Conservation (phyloP, 768 basidiomycete genomes). For the Amanita phalloides region DNA sequence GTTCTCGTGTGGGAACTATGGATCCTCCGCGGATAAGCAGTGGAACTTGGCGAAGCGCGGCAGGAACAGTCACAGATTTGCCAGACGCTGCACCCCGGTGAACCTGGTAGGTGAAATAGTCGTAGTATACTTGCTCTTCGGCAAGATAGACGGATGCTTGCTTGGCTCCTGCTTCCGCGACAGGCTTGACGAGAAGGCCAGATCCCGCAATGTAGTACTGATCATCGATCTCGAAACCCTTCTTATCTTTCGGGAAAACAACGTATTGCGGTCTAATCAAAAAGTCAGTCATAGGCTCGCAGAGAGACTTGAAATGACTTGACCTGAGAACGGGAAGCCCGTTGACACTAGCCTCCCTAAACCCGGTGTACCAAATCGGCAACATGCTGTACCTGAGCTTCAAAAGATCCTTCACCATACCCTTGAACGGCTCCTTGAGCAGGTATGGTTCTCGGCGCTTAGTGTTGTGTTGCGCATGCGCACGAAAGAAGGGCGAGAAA, state of each 20-base stretch:
- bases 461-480: conserved; percentile 95
- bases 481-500: conserved; percentile 96
- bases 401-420: conserved; percentile 68
- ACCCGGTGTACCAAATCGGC: conserved; percentile 94
- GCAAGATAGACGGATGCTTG: conserved; percentile 73
- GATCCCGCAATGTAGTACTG: conserved; percentile 89
- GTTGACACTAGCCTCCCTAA: conserved; percentile 74
- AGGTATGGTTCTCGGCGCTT: conserved; percentile 96
- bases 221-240: conserved; percentile 85
- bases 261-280: conserved; percentile 82
- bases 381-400: conserved; percentile 79
- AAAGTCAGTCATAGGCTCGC: not conserved
- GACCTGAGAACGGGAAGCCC: conserved; percentile 82
- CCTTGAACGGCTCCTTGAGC: conserved; percentile 80
- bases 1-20: conserved; percentile 79
- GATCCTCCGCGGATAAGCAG: conserved; percentile 86
- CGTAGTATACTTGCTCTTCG: conserved; percentile 90
- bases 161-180: conserved; percentile 62
- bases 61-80: conserved; percentile 60
- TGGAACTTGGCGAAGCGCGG: conserved; percentile 73
- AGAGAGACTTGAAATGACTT: conserved; percentile 7
- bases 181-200: conserved; percentile 86
- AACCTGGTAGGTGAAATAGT: conserved; percentile 70
- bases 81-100: conserved; percentile 61
- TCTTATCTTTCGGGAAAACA: conserved; percentile 80